These are phyloP conservation scores for Ceratobasidium sp. DNA, from an alignment of 1,284 basidiomycete genomes.

Conservation along the genomic window DNA sequence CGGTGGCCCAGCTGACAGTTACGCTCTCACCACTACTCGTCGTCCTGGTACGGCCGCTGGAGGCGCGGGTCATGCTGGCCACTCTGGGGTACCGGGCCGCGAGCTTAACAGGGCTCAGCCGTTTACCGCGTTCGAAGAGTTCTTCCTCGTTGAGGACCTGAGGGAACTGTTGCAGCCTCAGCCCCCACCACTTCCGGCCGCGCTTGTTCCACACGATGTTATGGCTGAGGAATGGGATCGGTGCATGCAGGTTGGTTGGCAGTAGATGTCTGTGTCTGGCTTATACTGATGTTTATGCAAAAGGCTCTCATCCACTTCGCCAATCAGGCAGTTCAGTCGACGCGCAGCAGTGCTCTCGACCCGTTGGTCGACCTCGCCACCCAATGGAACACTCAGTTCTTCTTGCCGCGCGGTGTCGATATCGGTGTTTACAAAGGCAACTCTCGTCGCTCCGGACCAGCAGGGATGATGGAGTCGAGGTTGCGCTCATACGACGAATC, in stretches of 20 bases:
- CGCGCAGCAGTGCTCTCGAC: slow-evolving; percentile 62
- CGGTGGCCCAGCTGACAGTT: slow-evolving; percentile 7
- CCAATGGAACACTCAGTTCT: slow-evolving; percentile 80
- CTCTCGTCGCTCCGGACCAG: slow-evolving; percentile 72
- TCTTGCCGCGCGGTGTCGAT: slow-evolving; percentile 74
- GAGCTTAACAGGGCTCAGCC: slow-evolving; percentile 55
- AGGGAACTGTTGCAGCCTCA: slow-evolving; percentile 72
- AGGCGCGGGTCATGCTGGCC: not conserved
- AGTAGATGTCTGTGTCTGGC: slow-evolving; percentile 23
- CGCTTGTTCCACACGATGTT: slow-evolving; percentile 79
- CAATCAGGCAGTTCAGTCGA: slow-evolving; percentile 64
- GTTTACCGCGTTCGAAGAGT: slow-evolving; percentile 71
- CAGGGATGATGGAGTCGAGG: not conserved
- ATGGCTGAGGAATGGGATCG: slow-evolving; percentile 79
- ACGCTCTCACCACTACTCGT: slow-evolving; percentile 27
- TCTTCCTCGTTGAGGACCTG: slow-evolving; percentile 75
- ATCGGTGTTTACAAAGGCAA: slow-evolving; percentile 77
- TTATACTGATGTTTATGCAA: slow-evolving; percentile 29
- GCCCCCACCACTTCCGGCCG: slow-evolving; percentile 77
- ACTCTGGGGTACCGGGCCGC: slow-evolving; percentile 14
- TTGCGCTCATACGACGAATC: slow-evolving; percentile 35
- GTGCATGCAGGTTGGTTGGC: slow-evolving; percentile 68
- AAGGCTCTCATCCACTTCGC: slow-evolving; percentile 61
- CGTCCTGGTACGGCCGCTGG: slow-evolving; percentile 18
- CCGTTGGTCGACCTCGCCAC: slow-evolving; percentile 73